Evolutionary conservation across 2,329 filamentous ascomycete genomes (phyloP), one percentile per base, ranked within the genome.

Genomic region (Nectriaceae sp.): DNA sequence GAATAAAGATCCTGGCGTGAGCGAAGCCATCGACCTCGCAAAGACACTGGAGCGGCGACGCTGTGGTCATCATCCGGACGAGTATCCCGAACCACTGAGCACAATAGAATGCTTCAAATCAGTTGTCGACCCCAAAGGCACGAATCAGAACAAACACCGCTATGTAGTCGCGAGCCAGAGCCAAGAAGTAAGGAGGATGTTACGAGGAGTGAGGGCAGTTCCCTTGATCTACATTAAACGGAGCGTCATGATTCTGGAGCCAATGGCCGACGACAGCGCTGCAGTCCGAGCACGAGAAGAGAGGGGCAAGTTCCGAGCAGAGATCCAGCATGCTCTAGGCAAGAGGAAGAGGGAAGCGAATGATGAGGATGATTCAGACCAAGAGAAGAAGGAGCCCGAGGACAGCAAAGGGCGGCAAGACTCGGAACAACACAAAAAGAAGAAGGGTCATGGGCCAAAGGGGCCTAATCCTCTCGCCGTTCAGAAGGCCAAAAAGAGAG

Each of bases 121-220:
- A 43, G 88, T 96, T 6, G 84, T 97, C 45, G 92, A 92, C 62
- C 83, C 89, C 11, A 94, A 94, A 66, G 75, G 73, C 42, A 83
- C 75, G 52, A 79, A 81, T 33, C 79, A 80, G 49, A 94, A 94
- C 67, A 90, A 90, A 71, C 83, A 91, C 64, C 79, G 87, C 49
- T 93, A 93, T 64, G 82, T 90, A 11, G 85, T 93, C 18, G 89
- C 89, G 8, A 87, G 82, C 53, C 89, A 93, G 68, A 85, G 87
- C 54, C 69, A 75, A 20, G 80, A 83, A 36, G 77, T 89, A 39
- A 74, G 89, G 56, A 75, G 78, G 40, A 72, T 75, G 56, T 77
- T 93, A 72, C 78, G 88, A 42, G 71, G 70, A n/a, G 77, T 92
- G 18, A 78, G 82, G 20, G 89, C 88, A 18, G 86, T 90, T 41